These are phyloP conservation scores for Hansenula sp. DNA, from an alignment of 1,139 yeast genomes.

Conservation along the genomic window DNA sequence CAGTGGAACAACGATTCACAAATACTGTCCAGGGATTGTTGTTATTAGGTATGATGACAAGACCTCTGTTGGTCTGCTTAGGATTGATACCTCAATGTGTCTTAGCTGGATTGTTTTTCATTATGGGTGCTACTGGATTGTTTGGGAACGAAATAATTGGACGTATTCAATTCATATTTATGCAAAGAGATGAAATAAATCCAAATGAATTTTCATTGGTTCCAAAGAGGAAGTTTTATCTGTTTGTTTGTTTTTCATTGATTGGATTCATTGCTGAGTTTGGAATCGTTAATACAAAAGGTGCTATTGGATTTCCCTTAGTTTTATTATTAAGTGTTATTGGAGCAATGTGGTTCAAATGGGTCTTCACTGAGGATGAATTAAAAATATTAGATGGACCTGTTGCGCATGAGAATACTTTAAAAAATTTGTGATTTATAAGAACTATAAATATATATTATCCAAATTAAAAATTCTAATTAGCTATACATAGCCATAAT, in stretches of 20 bases:
- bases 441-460: too few relatives aligned
- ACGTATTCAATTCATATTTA: slow-evolving; percentile 57
- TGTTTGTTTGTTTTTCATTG: slow-evolving; percentile 57
- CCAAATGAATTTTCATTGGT: slow-evolving; percentile 23
- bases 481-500: too few relatives aligned
- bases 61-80: slow-evolving; percentile 78
- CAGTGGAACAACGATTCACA: slow-evolving; percentile 86
- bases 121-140: slow-evolving; percentile 86
- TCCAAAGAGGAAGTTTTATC: slow-evolving; percentile 45
- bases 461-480: too few relatives aligned
- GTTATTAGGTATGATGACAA: slow-evolving; percentile 82
- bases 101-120: slow-evolving; percentile 84
- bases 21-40: slow-evolving; percentile 82
- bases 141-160: slow-evolving; percentile 62
- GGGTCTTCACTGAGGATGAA: slow-evolving; percentile 58
- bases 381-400: slow-evolving; percentile 56
- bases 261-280: slow-evolving; percentile 77
- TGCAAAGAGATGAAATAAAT: slow-evolving; percentile 30
- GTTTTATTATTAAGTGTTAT: slow-evolving; percentile 72
- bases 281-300: slow-evolving; percentile 80
- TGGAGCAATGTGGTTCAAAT: slow-evolving; percentile 53
- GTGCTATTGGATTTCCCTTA: slow-evolving; percentile 94
- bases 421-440: slow-evolving; percentile 35
- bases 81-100: slow-evolving; percentile 94
- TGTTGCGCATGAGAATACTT: slow-evolving; percentile 32